Conservation (phyloP, 257 asterid species). For the Osmanthus fragrans region DNA sequence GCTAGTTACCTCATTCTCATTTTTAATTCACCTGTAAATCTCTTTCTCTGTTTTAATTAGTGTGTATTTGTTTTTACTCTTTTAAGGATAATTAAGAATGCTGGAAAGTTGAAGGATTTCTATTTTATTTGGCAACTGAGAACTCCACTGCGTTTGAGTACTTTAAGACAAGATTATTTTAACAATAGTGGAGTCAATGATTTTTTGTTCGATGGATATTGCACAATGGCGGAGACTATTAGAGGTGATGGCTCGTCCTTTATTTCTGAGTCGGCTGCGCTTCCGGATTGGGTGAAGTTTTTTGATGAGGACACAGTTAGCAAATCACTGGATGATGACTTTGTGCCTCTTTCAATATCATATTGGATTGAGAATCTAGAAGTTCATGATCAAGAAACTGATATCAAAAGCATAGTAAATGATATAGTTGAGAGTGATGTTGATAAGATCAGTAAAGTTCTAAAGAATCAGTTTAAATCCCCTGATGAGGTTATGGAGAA, state of each 20-base stretch:
- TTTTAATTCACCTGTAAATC: neutral
- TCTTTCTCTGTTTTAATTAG: neutral
- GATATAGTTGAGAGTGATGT: slow-evolving; percentile 53
- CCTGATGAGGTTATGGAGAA: slow-evolving; percentile 48
- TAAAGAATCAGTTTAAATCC: slow-evolving; percentile 52
- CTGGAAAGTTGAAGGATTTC: slow-evolving; percentile 37
- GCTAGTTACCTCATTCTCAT: neutral
- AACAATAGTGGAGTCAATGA: slow-evolving; percentile 22
- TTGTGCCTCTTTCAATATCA: slow-evolving; percentile 74
- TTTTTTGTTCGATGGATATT: slow-evolving; percentile 35
- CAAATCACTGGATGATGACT: slow-evolving; percentile 52
- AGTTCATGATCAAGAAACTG: slow-evolving; percentile 34
- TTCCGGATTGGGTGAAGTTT: slow-evolving; percentile 73
- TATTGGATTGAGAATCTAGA: slow-evolving; percentile 65
- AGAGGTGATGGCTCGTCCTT: slow-evolving; percentile 23
- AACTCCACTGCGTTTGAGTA: slow-evolving; percentile 20
- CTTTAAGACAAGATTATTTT: slow-evolving; percentile 21
- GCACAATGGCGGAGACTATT: slow-evolving; percentile 40
- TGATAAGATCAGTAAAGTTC: slow-evolving; percentile 58
- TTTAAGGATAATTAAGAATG: slow-evolving; percentile 40
- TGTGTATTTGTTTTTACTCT: neutral
- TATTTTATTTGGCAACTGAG: slow-evolving; percentile 30
- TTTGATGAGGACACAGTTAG: slow-evolving; percentile 19
- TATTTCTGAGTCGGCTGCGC: slow-evolving; percentile 66
- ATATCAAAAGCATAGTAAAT: slow-evolving; percentile 31